Base-by-base conservation (phyloP, 164 flowering plant genomes). In the Litsea cubeba region DNA sequence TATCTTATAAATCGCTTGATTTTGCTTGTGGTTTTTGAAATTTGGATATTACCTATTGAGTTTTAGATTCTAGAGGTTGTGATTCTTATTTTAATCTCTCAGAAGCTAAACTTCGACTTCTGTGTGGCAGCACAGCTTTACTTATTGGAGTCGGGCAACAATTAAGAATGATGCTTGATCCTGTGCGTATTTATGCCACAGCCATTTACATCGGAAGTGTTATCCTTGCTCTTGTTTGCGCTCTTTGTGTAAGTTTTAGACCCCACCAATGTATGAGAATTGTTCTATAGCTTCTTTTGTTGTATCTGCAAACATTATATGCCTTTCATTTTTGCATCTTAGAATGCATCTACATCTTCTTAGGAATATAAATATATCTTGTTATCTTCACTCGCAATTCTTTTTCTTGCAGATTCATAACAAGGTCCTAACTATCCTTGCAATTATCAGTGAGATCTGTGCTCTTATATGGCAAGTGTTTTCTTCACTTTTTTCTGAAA, bases 381-480 rank as follows among this genome's bases (percentile, higher is more conserved):
- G 4, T 35, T 40, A 63, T 66, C 28, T 28, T 72, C 49, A 64
- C 68, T 22, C 64, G 22, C 24, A 46, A 57, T 60, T 14, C 32
- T 3, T 12, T 76, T 12, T 76, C 66, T 70, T 89, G 85, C 95
- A 95, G 99, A 84, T 91, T 62, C 99, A 93, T 72, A 93, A 78
- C 87, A 91, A 89, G 89, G 76, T 95, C 66, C 81, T 95, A 22
- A 95, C 99, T 49, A 26, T 91, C 50, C 49, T 95, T 72, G 97
- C 92, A 51, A 87, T 91, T 72, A 83, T 95, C 74, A 81, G 79
- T 74, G 99, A 95, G 89, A 88, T 91, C 12, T 87, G 94, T 76
- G 97, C 98, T 63, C 93, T 95, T 71, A 66, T 93, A 65, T 95
- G 98, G 99, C 93, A 74, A 83, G 92, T 82, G 72, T 70, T 1